A percentile compares a stretch with the other conserved stretches of the same genome.
Conservation (phyloP, 805 yeast species). For the Sugiyamaella americana region DNA sequence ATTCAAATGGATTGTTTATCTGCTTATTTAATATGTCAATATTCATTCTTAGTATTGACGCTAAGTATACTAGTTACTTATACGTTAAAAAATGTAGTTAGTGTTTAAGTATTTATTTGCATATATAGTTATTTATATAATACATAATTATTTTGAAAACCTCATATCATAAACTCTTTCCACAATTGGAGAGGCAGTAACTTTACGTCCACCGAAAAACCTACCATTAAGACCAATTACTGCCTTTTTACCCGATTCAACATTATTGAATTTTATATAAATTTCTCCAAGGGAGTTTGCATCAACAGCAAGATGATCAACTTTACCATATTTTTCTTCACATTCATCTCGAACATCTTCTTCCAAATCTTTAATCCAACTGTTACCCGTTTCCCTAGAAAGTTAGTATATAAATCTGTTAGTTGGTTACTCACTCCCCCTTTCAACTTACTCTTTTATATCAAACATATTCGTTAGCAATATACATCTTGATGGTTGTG, state of each 20-base stretch:
- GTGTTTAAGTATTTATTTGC: slow-evolving; percentile 2
- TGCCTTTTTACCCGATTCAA: slow-evolving; percentile 26
- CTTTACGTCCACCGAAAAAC: slow-evolving; percentile 31
- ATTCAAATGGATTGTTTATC: slow-evolving; percentile 79
- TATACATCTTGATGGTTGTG: slow-evolving; percentile 20
- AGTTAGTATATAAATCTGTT: neutral
- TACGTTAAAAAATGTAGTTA: slow-evolving; percentile 36
- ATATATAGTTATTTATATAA: too few species aligned
- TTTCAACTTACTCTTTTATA: slow-evolving; percentile 12
- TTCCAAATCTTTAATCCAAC: slow-evolving; percentile 31
- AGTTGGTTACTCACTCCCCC: neutral
- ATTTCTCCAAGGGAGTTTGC: slow-evolving; percentile 28
- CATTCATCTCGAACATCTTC: slow-evolving; percentile 34
- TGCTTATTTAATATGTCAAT: slow-evolving; percentile 65
- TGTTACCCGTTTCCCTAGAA: slow-evolving; percentile 28
- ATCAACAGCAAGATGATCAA: slow-evolving; percentile 30
- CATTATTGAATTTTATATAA: slow-evolving; percentile 27
- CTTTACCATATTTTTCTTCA: slow-evolving; percentile 33
- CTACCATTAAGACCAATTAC: slow-evolving; percentile 32
- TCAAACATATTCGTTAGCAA: slow-evolving; percentile 30
- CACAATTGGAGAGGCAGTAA: slow-evolving; percentile 27
- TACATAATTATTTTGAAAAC: slow-evolving; percentile 19
- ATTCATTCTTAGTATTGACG: slow-evolving; percentile 58
- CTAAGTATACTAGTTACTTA: slow-evolving; percentile 73
- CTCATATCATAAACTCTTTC: slow-evolving; percentile 27